Evolutionary conservation across 2,329 filamentous ascomycete genomes (phyloP), one percentile per base, ranked within the genome.

Genomic region (Huntiella decipiens): DNA sequence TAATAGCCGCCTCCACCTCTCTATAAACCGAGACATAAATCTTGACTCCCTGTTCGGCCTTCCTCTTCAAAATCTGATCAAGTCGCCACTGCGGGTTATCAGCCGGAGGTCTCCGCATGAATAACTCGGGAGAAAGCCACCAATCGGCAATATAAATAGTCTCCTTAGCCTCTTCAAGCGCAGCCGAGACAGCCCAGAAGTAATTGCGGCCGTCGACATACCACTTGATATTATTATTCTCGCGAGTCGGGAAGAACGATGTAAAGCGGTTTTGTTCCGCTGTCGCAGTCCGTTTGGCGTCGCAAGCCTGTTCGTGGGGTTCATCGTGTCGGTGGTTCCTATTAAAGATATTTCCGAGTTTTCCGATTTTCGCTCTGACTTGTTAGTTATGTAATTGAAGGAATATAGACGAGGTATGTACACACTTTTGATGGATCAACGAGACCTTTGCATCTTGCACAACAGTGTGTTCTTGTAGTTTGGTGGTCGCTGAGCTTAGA

Each of bases 131-230:
- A 3, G 83, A 92, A 11, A 96, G 66, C 91, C 91, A 96, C 91
- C 88, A 98, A 57, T 96, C 91, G 50, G 71, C 81, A 53, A 98
- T 92, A 61, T 96, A 98, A 54, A 98, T 95, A 39, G 81, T 80
- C 62, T 96, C 88, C 56, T 82, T 82, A 34, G 91, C 91, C 50
- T 78, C 71, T 52, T 96, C 87, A n/a, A 96, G 68, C 0, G 87
- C 88, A 32, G 79, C 76, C 0, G 86, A 92, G 8, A 98, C 86
- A 13, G 91, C 75, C 79, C 86, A 94, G 60, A 91, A 92, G 61
- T 98, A 98, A 63, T 96, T 82, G 51, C 86, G 71, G 3, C 86
- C 91, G 58, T 96, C 91, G 8, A 96, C 84, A 62, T 95, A 96
- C 87, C 88, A 98, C 65, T 96, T 96, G 58, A 91, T 70, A 48